These are phyloP conservation scores for Paraconiothyrium brasiliense DNA, from an alignment of 2,329 filamentous ascomycete genomes.

Conservation along the genomic window DNA sequence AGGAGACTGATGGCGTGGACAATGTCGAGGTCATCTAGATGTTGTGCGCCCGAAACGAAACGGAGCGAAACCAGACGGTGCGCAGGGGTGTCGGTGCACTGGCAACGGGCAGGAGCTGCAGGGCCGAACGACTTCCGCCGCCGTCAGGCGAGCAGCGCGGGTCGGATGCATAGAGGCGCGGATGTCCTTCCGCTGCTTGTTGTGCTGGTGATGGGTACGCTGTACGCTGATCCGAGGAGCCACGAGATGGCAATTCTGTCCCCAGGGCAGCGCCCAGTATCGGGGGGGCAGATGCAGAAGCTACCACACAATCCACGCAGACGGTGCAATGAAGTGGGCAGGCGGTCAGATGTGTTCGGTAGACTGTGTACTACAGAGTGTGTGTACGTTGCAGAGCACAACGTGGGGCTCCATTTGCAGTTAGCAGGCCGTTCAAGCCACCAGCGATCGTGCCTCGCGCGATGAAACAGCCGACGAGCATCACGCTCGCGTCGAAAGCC, in stretches of 20 bases:
- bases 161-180: constrained; percentile 6
- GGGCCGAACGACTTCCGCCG: constrained; percentile 12
- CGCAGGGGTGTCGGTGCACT: background rate
- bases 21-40: constrained; percentile 6
- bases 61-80: background rate
- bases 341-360: background rate
- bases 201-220: background rate
- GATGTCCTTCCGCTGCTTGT: constrained; percentile 4
- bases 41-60: constrained; percentile 1
- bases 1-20: constrained; percentile 1
- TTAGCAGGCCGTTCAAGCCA: constrained; percentile 32
- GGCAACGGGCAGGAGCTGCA: background rate
- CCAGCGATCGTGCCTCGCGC: constrained; percentile 33
- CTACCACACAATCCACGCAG: background rate
- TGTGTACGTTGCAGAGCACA: background rate
- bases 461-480: constrained; percentile 41
- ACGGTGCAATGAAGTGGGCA: background rate
- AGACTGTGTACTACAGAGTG: background rate
- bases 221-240: background rate
- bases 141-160: constrained; percentile 15
- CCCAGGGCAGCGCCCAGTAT: background rate
- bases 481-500: constrained; percentile 14
- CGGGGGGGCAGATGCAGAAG: background rate
- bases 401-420: constrained; percentile 13
- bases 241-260: background rate